Conservation (phyloP, 352 stramenopile genomes). For the Elongisporangium undulatum region DNA sequence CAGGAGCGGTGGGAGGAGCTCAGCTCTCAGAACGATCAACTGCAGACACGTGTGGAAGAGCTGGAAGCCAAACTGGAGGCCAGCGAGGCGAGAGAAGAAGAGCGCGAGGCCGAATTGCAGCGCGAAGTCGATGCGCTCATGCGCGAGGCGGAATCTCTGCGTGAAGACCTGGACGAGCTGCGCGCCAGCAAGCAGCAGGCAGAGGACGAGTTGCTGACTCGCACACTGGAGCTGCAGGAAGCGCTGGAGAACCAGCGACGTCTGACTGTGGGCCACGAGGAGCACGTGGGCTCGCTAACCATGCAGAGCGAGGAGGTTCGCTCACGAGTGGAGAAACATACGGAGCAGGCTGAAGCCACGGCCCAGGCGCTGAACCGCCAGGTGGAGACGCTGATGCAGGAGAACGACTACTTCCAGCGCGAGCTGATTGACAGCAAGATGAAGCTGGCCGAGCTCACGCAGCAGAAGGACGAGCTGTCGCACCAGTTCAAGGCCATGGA, state of each 20-base stretch:
- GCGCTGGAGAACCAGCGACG: slow-evolving; percentile 39
- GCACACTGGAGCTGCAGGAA: slow-evolving; percentile 33
- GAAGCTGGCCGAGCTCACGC: slow-evolving; percentile 67
- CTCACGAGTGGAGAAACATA: slow-evolving; percentile 32
- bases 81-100: slow-evolving; percentile 29
- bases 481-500: slow-evolving; percentile 61
- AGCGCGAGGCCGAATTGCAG: slow-evolving; percentile 43
- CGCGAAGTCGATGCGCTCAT: slow-evolving; percentile 43
- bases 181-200: slow-evolving; percentile 39
- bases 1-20: slow-evolving; percentile 49
- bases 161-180: slow-evolving; percentile 43
- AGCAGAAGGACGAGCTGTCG: slow-evolving; percentile 66
- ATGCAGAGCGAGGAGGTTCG: slow-evolving; percentile 55
- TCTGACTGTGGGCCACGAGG: slow-evolving; percentile 31
- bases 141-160: slow-evolving; percentile 39
- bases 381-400: slow-evolving; percentile 45
- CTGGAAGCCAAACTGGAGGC: slow-evolving; percentile 39
- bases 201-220: slow-evolving; percentile 44
- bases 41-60: slow-evolving; percentile 59
- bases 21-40: slow-evolving; percentile 42
- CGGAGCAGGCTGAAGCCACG: slow-evolving; percentile 27
- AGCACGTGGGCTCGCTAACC: slow-evolving; percentile 32
- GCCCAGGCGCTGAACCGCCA: slow-evolving; percentile 30
- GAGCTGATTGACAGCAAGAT: slow-evolving; percentile 85
- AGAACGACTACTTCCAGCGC: slow-evolving; percentile 81